Percentiles rank a stretch among this genome's conserved stretches.
These are phyloP conservation scores for Cajanus cajan DNA, from an alignment of 306 rosid species.

Conservation along the genomic window DNA sequence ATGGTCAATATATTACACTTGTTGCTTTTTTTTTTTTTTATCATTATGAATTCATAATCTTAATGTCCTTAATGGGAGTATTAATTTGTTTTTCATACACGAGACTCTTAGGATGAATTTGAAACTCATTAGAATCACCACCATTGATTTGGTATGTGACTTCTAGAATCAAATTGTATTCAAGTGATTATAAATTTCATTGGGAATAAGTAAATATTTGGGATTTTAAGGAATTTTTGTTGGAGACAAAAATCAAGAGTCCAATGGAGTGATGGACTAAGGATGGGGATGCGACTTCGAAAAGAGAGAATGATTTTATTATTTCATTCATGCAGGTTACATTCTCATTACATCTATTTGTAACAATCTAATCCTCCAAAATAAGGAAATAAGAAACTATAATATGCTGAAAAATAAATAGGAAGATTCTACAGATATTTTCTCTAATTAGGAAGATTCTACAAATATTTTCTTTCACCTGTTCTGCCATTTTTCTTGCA, in stretches of 20 bases:
- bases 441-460: no score
- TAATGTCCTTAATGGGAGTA: slow-evolving; percentile 18
- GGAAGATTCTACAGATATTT: no score
- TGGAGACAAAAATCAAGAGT: not conserved
- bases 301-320: no score
- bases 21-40: not conserved
- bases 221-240: slow-evolving; percentile 1
- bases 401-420: no score
- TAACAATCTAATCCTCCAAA: no score
- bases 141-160: slow-evolving; percentile 25
- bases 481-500: no score
- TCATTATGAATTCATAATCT: slow-evolving; percentile 15
- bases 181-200: slow-evolving; percentile 4
- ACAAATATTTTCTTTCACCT: no score
- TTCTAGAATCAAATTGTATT: slow-evolving; percentile 13
- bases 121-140: slow-evolving; percentile 12
- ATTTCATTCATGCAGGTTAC: no score
- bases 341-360: no score
- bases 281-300: not conserved
- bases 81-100: not conserved
- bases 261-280: not conserved
- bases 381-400: no score
- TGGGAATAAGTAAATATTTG: not conserved
- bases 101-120: slow-evolving; percentile 16
- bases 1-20: slow-evolving; percentile 28